Conservation (phyloP, 2,329 filamentous ascomycete species). For the Beauveria asiatica region DNA sequence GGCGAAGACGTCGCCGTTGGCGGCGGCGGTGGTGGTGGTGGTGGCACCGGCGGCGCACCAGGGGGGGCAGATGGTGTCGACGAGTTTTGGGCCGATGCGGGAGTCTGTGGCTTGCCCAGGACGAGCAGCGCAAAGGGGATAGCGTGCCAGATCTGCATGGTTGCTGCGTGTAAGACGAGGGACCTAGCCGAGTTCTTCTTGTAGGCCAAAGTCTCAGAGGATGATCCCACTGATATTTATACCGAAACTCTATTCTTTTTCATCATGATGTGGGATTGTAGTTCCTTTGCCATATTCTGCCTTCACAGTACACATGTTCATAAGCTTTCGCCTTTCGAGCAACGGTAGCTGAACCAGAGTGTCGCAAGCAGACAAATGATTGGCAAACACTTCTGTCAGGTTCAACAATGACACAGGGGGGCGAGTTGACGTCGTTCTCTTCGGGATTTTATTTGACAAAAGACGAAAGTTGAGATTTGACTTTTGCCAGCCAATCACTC, state of each 20-base stretch:
- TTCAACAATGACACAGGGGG: background rate
- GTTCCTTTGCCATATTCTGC: background rate
- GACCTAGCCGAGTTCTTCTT: background rate
- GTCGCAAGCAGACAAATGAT: conserved; percentile 2
- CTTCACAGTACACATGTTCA: background rate
- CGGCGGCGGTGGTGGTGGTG: conserved; percentile 18
- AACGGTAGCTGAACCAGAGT: background rate
- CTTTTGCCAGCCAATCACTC: no score
- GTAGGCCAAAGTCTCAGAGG: background rate
- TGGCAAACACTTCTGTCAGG: background rate
- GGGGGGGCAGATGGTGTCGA: conserved; percentile 16
- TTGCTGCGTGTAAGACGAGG: background rate
- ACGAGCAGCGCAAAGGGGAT: conserved; percentile 6
- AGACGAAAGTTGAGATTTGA: no score
- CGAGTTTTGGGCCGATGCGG: background rate
- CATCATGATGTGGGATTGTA: background rate
- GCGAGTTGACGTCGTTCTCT: no score
- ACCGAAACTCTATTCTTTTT: background rate
- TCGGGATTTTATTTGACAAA: no score
- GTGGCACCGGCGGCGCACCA: conserved; percentile 18
- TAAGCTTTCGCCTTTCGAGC: background rate
- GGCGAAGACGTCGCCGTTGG: background rate
- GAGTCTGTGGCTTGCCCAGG: conserved; percentile 16
- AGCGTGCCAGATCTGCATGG: conserved; percentile 4
- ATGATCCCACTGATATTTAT: background rate